Base-by-base conservation (phyloP, 768 basidiomycete genomes). In the Mycena rebaudengoi region DNA sequence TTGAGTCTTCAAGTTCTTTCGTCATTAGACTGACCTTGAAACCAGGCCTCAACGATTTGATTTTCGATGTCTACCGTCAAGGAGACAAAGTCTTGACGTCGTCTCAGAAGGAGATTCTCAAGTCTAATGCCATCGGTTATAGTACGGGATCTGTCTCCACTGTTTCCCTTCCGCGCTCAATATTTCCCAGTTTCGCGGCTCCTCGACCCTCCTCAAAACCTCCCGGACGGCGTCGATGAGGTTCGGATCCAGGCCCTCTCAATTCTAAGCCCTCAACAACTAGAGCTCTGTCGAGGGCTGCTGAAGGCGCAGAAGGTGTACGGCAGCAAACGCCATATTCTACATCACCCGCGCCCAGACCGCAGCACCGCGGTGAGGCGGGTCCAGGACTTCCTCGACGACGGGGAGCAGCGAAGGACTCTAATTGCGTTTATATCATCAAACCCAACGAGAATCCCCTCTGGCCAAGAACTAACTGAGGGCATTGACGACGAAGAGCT, bases 81-180 rank as follows among this genome's bases (percentile, higher is more conserved):
- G 39, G 14, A 21, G 53, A 55, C 7, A 29, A 30, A 3, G 29
- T 55, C 11, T 14, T 55, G 3, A 43, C 30, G 0, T 8, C 8
- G 0, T 7, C 13, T 4, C 43, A 56, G 7, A 45, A 45, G n/a
- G 43, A 45, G 13, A n/a, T 5, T 35, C 54, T 56, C 5, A 46
- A 45, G 11, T 14, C 29, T 1, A 8, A 35, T 7, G 54, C 32
- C 1, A 14, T 56, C 1, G 43, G 43, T 12, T 45, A 56, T n/a
- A 7, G 54, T 56, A 44, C 54, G 54, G 11, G 33, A 56, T 56
- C 32, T 45, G 54, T 45, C 43, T 56, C 43, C 41, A 45, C 43
- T 56, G 41, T 55, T 28, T 55, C 53, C 29, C 53, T 55, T 44
- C 53, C 53, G 41, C 41, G 40, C 53, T 55, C 53, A 55, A 32